Base-by-base conservation (phyloP, 2,329 filamentous ascomycete genomes). In the Colletotrichum sansevieriae region DNA sequence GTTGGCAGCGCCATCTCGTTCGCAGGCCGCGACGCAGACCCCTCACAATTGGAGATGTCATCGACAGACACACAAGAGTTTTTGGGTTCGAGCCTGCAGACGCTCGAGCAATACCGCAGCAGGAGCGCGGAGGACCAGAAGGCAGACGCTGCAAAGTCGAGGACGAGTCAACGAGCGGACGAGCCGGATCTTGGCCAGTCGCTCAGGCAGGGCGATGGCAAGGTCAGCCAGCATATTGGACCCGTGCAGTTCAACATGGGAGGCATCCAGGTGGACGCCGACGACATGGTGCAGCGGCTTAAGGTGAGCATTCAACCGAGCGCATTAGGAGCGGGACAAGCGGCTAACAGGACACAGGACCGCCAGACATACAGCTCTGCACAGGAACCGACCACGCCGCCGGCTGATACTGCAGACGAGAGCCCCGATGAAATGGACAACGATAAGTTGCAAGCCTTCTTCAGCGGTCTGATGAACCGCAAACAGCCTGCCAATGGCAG, bases 171-270 rank as follows among this genome's bases (percentile, higher is more conserved):
- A 57, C 43, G 73, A 67, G 37, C 73, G 60, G 55, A 74, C 68
- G 58, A 73, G 70, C 57, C 72, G 69, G 68, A 71, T 72, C 18
- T 71, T 73, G 69, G 72, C 13, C 70, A 72, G 3, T 71, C 75
- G 2, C 73, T 75, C 22, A 73, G 74, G n/a, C 55, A 73, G 6
- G 79, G 80, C 49, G 73, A 77, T n/a, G 79, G 80, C 71, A 83
- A 80, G 71, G 83, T 87, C 63, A 91, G 90, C 73, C 92, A 95
- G 75, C 94, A 97, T 74, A 97, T 97, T 75, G 95, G 95, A 0
- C 94, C 95, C 0, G 94, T 98, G 72, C 94, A 97, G 76, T 98
- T 98, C 83, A 99, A 99, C 78, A 96, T 99, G 87, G 96, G 96
- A 47, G 96, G 96, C 61, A 98, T 99, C 71, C 94, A 97, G 77